These are phyloP conservation scores for Clathrospora elynae DNA, from an alignment of 2,329 filamentous ascomycete genomes.

Conservation along the genomic window DNA sequence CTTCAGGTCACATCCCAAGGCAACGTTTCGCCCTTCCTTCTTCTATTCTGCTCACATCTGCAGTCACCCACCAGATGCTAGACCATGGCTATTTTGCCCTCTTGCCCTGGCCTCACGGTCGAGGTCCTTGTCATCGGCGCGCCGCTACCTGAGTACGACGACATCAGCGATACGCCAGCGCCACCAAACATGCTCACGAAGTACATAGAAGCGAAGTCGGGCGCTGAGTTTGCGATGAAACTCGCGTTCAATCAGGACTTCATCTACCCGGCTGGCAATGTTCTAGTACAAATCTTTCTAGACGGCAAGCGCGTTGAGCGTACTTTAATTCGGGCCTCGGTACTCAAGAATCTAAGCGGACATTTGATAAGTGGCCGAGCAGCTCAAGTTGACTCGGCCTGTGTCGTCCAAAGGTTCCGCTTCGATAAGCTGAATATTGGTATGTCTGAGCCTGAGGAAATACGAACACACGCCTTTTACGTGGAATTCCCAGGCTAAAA, in stretches of 20 bases:
- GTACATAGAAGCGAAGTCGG: constrained; percentile 15
- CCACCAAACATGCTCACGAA: constrained; percentile 3
- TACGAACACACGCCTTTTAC: too few relatives aligned
- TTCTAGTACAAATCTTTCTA: background rate
- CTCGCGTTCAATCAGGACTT: constrained; percentile 1
- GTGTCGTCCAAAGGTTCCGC: constrained; percentile 9
- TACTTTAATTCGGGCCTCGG: background rate
- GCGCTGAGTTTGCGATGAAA: constrained; percentile 5
- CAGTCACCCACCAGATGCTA: too few relatives aligned
- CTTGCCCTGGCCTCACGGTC: constrained; percentile 10
- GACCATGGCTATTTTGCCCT: constrained; percentile 17
- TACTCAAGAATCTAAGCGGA: background rate
- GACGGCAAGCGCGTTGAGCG: background rate
- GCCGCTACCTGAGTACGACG: constrained; percentile 18
- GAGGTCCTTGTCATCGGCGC: constrained; percentile 10
- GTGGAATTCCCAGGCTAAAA: too few relatives aligned
- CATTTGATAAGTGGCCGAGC: background rate
- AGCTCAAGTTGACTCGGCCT: too few relatives aligned
- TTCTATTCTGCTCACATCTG: too few relatives aligned
- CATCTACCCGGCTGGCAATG: background rate
- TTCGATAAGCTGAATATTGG: constrained; percentile 17
- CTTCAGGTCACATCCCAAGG: too few relatives aligned
- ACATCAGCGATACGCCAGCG: constrained; percentile 1
- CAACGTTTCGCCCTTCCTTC: too few relatives aligned
- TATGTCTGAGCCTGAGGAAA: too few relatives aligned